Conservation (phyloP, 148 eudicot species). For the Vaccinium myrtillus region DNA sequence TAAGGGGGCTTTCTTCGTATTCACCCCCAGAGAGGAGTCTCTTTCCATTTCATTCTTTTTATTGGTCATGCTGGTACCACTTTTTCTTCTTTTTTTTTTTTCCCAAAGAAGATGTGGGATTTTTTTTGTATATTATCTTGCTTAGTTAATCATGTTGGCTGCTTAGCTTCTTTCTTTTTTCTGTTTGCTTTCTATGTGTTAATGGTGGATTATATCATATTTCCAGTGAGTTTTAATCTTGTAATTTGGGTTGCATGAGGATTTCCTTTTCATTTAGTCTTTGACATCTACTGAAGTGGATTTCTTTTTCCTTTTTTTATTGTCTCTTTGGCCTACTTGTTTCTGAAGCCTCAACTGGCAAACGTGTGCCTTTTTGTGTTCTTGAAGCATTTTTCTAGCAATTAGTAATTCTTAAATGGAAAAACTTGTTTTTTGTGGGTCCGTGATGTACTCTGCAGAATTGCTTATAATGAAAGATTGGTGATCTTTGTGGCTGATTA, state of each 20-base stretch:
- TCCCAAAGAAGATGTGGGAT: background rate
- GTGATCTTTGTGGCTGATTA: slow-evolving; percentile 26
- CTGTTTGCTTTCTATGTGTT: background rate
- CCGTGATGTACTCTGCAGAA: slow-evolving; percentile 14
- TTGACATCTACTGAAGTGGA: background rate
- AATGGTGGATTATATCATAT: background rate
- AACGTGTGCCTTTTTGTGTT: slow-evolving; percentile 14
- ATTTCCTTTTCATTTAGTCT: background rate
- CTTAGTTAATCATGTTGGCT: background rate
- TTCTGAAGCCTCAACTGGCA: background rate
- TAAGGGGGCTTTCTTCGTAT: slow-evolving; percentile 27
- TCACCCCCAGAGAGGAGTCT: slow-evolving; percentile 24
- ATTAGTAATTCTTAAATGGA: slow-evolving; percentile 4
- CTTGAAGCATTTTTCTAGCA: slow-evolving; percentile 1
- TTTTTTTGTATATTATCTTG: background rate
- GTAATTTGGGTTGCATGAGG: background rate
- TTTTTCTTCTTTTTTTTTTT: background rate
- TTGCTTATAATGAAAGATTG: background rate
- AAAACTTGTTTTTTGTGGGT: slow-evolving; percentile 20
- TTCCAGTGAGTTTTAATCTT: background rate
- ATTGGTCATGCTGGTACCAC: slow-evolving; percentile 19
- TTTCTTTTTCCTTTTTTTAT: background rate
- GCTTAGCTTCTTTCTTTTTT: too few relatives aligned
- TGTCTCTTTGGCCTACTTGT: background rate
- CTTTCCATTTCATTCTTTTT: slow-evolving; percentile 20